Percentiles rank a stretch among this genome's conserved stretches.
phyloP scores from a whole-genome alignment of 805 yeast genomes.

The Yamadazyma phyllophila region DNA sequence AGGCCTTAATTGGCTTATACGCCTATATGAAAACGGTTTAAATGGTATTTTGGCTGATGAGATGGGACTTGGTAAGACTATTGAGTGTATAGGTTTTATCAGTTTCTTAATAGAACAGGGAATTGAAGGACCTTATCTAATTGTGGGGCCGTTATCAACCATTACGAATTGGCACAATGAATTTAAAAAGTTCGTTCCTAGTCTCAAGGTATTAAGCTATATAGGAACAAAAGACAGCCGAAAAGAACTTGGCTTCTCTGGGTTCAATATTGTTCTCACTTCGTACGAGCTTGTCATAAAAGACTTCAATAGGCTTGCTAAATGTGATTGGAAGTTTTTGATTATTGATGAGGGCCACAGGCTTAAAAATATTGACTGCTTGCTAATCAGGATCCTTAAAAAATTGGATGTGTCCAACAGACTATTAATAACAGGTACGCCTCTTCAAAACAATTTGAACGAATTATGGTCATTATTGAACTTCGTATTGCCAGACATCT shows the following conservation, averaged over 20 bases:
- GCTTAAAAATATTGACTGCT: constrained; percentile 78
- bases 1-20: constrained; percentile 87
- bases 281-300: constrained; percentile 78
- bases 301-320: constrained; percentile 50
- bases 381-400: constrained; percentile 69
- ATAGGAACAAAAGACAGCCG: constrained; percentile 64
- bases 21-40: constrained; percentile 87
- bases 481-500: constrained; percentile 89
- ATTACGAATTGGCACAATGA: constrained; percentile 83
- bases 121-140: constrained; percentile 71
- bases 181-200: constrained; percentile 70
- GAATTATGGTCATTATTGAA: constrained; percentile 92
- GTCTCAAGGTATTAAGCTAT: constrained; percentile 58
- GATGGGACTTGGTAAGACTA: constrained; percentile 95
- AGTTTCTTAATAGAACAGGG: constrained; percentile 77
- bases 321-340: constrained; percentile 70
- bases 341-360: constrained; percentile 97
- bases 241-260: constrained; percentile 14
- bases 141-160: constrained; percentile 83
- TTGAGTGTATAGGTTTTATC: constrained; percentile 80
- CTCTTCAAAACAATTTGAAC: constrained; percentile 84
- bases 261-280: constrained; percentile 61
- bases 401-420: constrained; percentile 67
- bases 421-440: constrained; percentile 90
- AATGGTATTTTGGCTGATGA: constrained; percentile 97